Base-by-base conservation (phyloP, 805 yeast species). In the Barnettozyma wickerhamii region DNA sequence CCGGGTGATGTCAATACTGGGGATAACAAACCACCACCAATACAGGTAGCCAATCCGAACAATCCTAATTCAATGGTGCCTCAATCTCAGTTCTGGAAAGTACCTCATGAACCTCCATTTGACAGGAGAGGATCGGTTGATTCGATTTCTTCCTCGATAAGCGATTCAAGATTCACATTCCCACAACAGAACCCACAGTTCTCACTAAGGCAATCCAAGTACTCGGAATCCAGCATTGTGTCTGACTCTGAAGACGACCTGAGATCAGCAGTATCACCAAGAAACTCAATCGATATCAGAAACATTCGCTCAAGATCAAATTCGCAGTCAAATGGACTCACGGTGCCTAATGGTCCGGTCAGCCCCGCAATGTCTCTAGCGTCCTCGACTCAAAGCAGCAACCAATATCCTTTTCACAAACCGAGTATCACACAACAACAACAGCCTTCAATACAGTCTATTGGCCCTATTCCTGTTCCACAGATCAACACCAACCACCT, bases 191-290 rank as follows among this genome's bases (percentile, higher is more conserved):
- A 39, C 20, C 32, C 41, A 26, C 32, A 27, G 28, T 41, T 45
- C 18, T 19, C 33, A 19, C 33, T 34, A 37, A 49, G 32, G 18
- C 43, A 14, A 40, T 41, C 34, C 40, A 51, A 38, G 19, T 38
- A 35, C 15, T 33, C 42, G 27, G 57, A 54, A 20, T 51, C 57
- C 3, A 49, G 55, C 17, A 51, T 53, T 9, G 34, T 53, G 1
- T 48, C 54, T 4, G 60, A 56, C 33, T 55, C 60, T 6, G 60
- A 56, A 9, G 60, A 55, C 27, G 60, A 56, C 17, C 14, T 38
- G 26, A 32, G 51, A 10, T 44, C 47, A 4, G 43, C 33, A 12
- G 20, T 37, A 10, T 55, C 58, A 1, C 57, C 56, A 19, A 47
- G 56, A 42, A 38, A 32, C n/a, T 50, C 53, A 3, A 29, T 48